A percentile compares a stretch with the other conserved stretches of the same genome.
These are phyloP conservation scores for Datura wrightii DNA, from an alignment of 257 asterid genomes.

Conservation along the genomic window DNA sequence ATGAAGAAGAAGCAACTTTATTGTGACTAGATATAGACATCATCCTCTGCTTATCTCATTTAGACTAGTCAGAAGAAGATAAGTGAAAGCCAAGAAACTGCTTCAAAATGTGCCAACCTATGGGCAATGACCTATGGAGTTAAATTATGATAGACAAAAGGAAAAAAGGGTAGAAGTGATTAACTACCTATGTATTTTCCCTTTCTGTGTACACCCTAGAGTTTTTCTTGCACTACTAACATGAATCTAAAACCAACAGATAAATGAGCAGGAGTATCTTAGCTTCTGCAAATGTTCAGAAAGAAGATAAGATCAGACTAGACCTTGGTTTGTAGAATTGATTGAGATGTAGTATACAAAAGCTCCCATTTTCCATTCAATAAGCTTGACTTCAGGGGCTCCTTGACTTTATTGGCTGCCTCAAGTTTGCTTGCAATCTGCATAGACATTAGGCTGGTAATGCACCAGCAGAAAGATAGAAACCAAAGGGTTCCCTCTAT, in stretches of 20 bases:
- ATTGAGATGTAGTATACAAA: constrained; percentile 62
- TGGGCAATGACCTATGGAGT: neutral
- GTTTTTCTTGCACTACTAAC: neutral
- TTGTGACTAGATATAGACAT: neutral
- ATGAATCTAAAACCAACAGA: constrained; percentile 1
- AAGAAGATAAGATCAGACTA: neutral
- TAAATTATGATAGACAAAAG: neutral
- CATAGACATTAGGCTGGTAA: constrained; percentile 20
- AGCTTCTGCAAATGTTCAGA: neutral
- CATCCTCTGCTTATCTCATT: neutral
- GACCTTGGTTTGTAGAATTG: constrained; percentile 60
- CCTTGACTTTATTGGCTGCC: constrained; percentile 59
- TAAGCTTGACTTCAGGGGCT: constrained; percentile 60
- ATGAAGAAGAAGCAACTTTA: neutral
- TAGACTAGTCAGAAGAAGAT: neutral
- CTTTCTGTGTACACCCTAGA: neutral
- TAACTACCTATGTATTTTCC: neutral
- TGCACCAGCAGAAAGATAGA: neutral
- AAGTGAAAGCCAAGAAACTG: neutral
- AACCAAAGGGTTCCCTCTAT: neutral
- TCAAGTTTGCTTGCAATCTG: constrained; percentile 69
- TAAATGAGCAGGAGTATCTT: constrained; percentile 4
- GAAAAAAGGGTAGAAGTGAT: neutral
- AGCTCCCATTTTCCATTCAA: constrained; percentile 82
- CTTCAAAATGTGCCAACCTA: neutral